Conservation (phyloP, 1,284 basidiomycete genomes). For the Ceratobasidium sp. region DNA sequence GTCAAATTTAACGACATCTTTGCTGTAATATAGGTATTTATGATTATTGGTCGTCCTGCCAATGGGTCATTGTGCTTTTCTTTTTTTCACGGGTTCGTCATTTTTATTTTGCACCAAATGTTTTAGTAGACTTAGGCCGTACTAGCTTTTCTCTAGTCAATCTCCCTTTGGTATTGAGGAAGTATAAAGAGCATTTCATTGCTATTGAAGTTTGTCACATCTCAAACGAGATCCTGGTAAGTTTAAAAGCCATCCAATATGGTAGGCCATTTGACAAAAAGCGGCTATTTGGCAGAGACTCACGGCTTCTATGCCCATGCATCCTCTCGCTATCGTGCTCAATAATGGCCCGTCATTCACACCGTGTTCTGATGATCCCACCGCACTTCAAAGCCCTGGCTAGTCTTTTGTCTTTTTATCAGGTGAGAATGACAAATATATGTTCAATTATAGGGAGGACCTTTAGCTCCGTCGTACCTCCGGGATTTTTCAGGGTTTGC, state of each 20-base stretch:
- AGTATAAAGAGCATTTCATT: conserved; percentile 47
- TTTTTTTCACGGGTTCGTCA: conserved; percentile 55
- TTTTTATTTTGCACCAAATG: too few relatives aligned
- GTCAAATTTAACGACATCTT: background rate
- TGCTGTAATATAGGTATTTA: background rate
- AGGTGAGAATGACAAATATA: conserved; percentile 38
- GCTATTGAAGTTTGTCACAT: conserved; percentile 47
- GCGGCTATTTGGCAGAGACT: conserved; percentile 41
- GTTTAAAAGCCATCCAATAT: background rate
- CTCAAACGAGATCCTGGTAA: conserved; percentile 36
- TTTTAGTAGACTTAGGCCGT: too few relatives aligned
- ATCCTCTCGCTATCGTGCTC: conserved; percentile 46
- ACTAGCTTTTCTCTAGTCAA: conserved; percentile 47
- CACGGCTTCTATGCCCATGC: conserved; percentile 44
- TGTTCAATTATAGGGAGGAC: background rate
- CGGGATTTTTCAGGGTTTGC: too few relatives aligned
- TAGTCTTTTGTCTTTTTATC: conserved; percentile 44
- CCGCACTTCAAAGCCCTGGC: conserved; percentile 49
- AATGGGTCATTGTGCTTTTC: too few relatives aligned
- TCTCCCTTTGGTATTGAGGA: conserved; percentile 49
- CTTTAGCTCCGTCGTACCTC: background rate
- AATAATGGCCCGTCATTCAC: conserved; percentile 47
- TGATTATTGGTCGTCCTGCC: background rate
- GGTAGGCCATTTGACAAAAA: background rate
- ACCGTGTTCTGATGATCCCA: conserved; percentile 49